Evolutionary conservation across 225 moss, liverwort and hornwort genomes (phyloP).

Genomic region (Sphagnum contortum): DNA sequence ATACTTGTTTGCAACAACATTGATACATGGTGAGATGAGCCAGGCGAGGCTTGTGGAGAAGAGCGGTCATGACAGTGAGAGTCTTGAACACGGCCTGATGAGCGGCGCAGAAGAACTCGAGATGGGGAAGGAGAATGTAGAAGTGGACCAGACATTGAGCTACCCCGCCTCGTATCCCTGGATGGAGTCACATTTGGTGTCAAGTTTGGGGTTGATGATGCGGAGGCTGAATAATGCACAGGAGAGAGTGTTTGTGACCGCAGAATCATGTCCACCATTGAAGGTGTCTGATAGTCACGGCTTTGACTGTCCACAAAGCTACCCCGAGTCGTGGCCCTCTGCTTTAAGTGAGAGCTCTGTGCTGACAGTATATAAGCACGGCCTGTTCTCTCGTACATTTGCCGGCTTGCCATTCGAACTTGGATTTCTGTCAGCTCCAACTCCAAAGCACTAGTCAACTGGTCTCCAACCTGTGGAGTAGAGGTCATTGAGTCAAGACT

Average conservation of each 20-base stretch:
- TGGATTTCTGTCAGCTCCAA: constrained; percentile 30
- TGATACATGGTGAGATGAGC: too few relatives aligned
- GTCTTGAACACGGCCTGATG: too few relatives aligned
- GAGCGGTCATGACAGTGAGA: too few relatives aligned
- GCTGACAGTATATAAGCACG: constrained; percentile 37
- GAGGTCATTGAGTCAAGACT: too few relatives aligned
- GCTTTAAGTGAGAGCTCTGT: constrained; percentile 35
- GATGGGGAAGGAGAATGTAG: too few relatives aligned
- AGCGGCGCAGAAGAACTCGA: too few relatives aligned
- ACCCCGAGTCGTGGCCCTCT: constrained; percentile 35
- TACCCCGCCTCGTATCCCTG: constrained; percentile 1
- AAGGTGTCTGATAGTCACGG: constrained; percentile 36
- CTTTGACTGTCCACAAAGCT: constrained; percentile 13
- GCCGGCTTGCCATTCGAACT: constrained; percentile 24
- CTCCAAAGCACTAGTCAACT: constrained; percentile 22
- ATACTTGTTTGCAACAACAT: too few relatives aligned
- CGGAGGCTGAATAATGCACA: neutral
- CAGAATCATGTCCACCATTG: constrained; percentile 29
- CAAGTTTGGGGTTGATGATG: constrained; percentile 1
- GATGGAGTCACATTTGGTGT: constrained; percentile 2
- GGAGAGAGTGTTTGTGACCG: constrained; percentile 23
- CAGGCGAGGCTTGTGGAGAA: too few relatives aligned
- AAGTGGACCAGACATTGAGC: too few relatives aligned
- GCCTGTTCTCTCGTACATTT: constrained; percentile 37
- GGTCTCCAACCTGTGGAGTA: constrained; percentile 21